Evolutionary conservation across 148 eudicot genomes (phyloP).

Genomic region (Spergularia bocconei): DNA sequence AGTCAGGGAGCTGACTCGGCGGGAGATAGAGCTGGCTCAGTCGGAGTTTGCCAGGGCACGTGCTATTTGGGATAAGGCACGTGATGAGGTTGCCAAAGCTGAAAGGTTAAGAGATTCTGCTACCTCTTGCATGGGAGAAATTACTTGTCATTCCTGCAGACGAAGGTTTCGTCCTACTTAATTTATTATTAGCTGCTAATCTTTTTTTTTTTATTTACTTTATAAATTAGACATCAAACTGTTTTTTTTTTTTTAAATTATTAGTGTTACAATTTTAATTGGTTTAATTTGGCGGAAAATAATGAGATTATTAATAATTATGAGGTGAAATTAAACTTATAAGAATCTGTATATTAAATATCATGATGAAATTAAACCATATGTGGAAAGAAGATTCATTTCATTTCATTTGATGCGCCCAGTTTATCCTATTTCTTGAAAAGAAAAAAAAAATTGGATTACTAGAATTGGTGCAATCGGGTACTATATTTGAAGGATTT

Average conservation of each 20-base stretch:
- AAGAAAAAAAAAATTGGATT: too few species aligned
- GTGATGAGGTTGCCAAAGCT: constrained; percentile 62
- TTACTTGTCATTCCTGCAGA: constrained; percentile 83
- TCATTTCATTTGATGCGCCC: constrained; percentile 4
- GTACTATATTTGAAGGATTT: too few species aligned
- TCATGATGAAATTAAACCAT: not conserved
- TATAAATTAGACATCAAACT: not conserved
- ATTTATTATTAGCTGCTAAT: too few species aligned
- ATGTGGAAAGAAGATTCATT: not conserved
- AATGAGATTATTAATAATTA: not conserved
- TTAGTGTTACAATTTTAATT: not conserved
- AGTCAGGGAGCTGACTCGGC: constrained; percentile 68
- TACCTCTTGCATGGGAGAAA: constrained; percentile 57
- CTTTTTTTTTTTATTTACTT: not conserved
- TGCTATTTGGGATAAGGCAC: constrained; percentile 74
- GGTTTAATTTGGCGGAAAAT: not conserved
- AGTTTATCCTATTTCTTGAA: not conserved
- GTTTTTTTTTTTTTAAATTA: not conserved
- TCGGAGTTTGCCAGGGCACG: constrained; percentile 80
- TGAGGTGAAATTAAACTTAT: not conserved
- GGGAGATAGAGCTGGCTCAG: constrained; percentile 84
- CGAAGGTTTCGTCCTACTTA: constrained; percentile 55
- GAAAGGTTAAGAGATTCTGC: constrained; percentile 61
- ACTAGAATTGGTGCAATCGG: too few species aligned
- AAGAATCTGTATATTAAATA: constrained; percentile 5